Percentiles rank a stretch among this genome's conserved stretches.
Conservation (phyloP, 2,329 filamentous ascomycete genomes). For the Claviceps purpurea region DNA sequence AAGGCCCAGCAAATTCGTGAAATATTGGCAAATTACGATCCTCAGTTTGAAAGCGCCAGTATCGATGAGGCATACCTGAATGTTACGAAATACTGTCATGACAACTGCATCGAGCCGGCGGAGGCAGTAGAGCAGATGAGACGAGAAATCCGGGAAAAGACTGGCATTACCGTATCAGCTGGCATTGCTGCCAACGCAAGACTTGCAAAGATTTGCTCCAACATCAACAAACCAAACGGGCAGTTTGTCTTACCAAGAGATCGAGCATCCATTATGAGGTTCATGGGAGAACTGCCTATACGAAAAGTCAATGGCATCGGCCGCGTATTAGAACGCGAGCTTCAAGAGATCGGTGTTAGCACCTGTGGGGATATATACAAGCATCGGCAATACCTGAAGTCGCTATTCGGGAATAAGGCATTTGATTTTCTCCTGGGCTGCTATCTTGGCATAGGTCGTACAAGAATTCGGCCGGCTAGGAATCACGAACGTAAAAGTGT, state of each 20-base stretch:
- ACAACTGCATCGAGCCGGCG: conserved; percentile 53
- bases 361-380: conserved; percentile 80
- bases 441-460: conserved; percentile 76
- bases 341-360: conserved; percentile 75
- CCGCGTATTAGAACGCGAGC: conserved; percentile 80
- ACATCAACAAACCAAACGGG: conserved; percentile 92
- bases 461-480: conserved; percentile 71
- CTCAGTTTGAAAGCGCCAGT: conserved; percentile 81
- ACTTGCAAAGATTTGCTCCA: conserved; percentile 89
- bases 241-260: conserved; percentile 69
- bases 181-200: conserved; percentile 90
- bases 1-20: conserved; percentile 81
- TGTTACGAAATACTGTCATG: conserved; percentile 71
- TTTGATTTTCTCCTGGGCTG: conserved; percentile 76
- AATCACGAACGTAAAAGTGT: conserved; percentile 88
- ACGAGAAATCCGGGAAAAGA: conserved; percentile 58
- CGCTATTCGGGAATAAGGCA: conserved; percentile 82
- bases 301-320: conserved; percentile 94
- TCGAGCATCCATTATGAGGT: conserved; percentile 61
- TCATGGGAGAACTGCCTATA: conserved; percentile 73
- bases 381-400: conserved; percentile 58
- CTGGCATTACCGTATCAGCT: conserved; percentile 79
- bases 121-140: conserved; percentile 69
- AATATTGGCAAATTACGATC: conserved; percentile 76
- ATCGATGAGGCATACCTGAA: conserved; percentile 97